Evolutionary conservation across 116 monocot species (phyloP), one percentile per base, ranked within the genome.

Genomic region (Cymodocea nodosa): DNA sequence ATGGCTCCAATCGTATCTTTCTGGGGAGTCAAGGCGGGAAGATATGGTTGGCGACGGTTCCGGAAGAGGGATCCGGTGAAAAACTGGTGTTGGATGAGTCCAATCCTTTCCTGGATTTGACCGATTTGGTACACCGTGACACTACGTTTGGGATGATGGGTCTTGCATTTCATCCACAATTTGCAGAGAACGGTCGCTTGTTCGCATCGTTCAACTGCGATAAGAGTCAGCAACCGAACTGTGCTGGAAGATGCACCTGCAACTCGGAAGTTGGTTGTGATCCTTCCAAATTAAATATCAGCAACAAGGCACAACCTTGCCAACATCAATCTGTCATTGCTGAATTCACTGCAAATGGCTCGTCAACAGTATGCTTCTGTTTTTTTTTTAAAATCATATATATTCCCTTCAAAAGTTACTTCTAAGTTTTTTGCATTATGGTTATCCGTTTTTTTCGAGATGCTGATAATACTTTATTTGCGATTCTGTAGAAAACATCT

Each of bases 201-300:
- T 98, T 98, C 71, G 91, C 79, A 62, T 91, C 91, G 0, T 98
- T 78, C 68, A 88, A 85, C 18, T 98, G 97, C 68, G 97, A 98
- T 54, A 84, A 77, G 66, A 71, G 23, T 52, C 59, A 83, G 50
- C 72, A 80, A 24, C 18, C 77, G 74, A 83, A 76, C 59, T 97
- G 97, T 74, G 74, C 81, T 36, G 97, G 97, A 62, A 81, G 81
- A 70, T 98, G 97, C 56, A 63, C 88, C 12, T 98, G 97, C 66
- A 98, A 98, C 65, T 83, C 91, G 30, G 88, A 91, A 68, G 80
- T 80, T 24, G 74, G 71, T 2, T 98, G 97, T 76, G 86, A 91
- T 77, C 97, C 91, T 63, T 76, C 85, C 53, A 85, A 84, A 69
- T 74, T 98, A 23, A 67, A 62, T 7, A 2, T 62, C 8, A 84